A percentile compares a stretch with the other conserved stretches of the same genome.
Conservation (phyloP, 768 basidiomycete species). For the Gloeophyllum trabeum region DNA sequence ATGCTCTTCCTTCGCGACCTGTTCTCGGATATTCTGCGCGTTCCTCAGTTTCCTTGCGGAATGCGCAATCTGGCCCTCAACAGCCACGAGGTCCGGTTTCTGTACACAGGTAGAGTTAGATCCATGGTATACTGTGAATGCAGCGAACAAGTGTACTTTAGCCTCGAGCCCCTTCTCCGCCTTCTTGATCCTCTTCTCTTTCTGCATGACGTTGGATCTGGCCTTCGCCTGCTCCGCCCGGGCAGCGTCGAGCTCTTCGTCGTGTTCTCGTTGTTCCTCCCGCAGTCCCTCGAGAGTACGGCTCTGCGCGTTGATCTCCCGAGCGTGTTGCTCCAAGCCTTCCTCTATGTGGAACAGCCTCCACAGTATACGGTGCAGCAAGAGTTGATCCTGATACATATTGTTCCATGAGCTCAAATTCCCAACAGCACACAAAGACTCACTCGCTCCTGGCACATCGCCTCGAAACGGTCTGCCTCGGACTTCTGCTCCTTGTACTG, state of each 20-base stretch:
- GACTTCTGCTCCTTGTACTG: slow-evolving; percentile 96
- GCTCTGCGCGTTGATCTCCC: slow-evolving; percentile 63
- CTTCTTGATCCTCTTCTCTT: slow-evolving; percentile 83
- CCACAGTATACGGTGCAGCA: slow-evolving; percentile 75
- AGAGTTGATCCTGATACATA: slow-evolving; percentile 56
- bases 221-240: slow-evolving; percentile 75
- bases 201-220: slow-evolving; percentile 63
- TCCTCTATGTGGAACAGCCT: slow-evolving; percentile 86
- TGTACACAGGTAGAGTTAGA: slow-evolving; percentile 15
- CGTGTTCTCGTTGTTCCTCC: slow-evolving; percentile 57
- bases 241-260: slow-evolving; percentile 61
- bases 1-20: slow-evolving; percentile 48
- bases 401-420: slow-evolving; percentile 1
- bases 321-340: slow-evolving; percentile 62
- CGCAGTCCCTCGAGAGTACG: slow-evolving; percentile 58
- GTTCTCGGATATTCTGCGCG: slow-evolving; percentile 48
- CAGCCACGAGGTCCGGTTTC: slow-evolving; percentile 76
- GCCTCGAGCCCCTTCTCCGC: slow-evolving; percentile 82
- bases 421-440: slow-evolving; percentile 13
- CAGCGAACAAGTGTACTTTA: slow-evolving; percentile 34
- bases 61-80: slow-evolving; percentile 85
- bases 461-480: slow-evolving; percentile 84
- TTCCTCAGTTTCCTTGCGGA: slow-evolving; percentile 69
- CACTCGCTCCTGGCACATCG: slow-evolving; percentile 63
- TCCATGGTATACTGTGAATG: not conserved